These are phyloP conservation scores for Edaphochlamys debaryana DNA, from an alignment of 139 green algal genomes.

Conservation along the genomic window DNA sequence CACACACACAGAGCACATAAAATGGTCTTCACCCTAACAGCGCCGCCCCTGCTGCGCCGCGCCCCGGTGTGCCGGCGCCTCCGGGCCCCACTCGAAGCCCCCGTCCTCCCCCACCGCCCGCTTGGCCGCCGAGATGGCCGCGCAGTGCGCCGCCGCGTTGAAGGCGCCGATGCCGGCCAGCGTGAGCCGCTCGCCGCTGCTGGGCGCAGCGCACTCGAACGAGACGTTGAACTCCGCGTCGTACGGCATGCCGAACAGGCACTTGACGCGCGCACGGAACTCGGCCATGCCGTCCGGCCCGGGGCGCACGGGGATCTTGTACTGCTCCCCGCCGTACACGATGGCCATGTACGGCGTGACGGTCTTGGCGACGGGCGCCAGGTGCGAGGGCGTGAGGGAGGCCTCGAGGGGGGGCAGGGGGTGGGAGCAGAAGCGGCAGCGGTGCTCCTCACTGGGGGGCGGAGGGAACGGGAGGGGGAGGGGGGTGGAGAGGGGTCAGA, in stretches of 20 bases:
- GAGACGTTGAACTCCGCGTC: slow-evolving; percentile 28
- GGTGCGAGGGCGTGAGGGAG: not conserved
- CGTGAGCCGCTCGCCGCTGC: not conserved
- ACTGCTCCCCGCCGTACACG: not conserved
- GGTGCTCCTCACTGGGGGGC: too few relatives aligned
- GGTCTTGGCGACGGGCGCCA: not conserved
- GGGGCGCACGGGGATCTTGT: slow-evolving; percentile 41
- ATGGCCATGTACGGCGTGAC: slow-evolving; percentile 19
- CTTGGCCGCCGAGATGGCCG: slow-evolving; percentile 6
- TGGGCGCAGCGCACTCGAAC: slow-evolving; percentile 17
- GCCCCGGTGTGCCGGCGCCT: too few relatives aligned
- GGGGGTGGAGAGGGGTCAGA: too few relatives aligned
- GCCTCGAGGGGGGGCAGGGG: not conserved
- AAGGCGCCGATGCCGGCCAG: slow-evolving; percentile 1
- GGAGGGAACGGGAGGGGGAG: too few relatives aligned
- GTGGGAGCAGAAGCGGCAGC: slow-evolving; percentile 11
- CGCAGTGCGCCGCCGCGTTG: slow-evolving; percentile 17
- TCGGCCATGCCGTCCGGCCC: slow-evolving; percentile 34
- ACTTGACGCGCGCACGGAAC: slow-evolving; percentile 44
- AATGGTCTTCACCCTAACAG: too few relatives aligned
- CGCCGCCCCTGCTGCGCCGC: too few relatives aligned
- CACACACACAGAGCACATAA: too few relatives aligned
- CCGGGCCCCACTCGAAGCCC: not conserved
- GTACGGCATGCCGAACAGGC: slow-evolving; percentile 26
- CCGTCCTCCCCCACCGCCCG: slow-evolving; percentile 23